A percentile compares a stretch with the other conserved stretches of the same genome.
Conservation (phyloP, 768 basidiomycete species). For the Hypholoma sublateritium region DNA sequence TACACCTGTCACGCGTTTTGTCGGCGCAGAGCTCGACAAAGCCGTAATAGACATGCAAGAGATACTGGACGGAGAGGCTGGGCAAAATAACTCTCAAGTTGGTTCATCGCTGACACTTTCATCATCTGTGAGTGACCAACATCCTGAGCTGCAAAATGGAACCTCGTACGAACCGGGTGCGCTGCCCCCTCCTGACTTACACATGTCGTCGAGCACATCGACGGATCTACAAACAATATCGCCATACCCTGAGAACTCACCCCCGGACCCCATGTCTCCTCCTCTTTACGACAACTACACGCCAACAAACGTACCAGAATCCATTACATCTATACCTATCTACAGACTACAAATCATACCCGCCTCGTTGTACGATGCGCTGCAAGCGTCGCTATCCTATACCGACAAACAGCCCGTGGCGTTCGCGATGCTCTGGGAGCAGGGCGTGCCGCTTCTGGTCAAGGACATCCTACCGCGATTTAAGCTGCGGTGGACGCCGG, state of each 20-base stretch:
- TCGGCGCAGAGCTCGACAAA: constrained; percentile 56
- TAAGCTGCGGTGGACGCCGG: constrained; percentile 75
- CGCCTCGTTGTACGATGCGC: constrained; percentile 19
- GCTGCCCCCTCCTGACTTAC: too few species aligned
- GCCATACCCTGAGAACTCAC: neutral
- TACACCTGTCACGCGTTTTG: constrained; percentile 80
- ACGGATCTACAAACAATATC: too few species aligned
- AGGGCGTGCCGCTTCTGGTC: constrained; percentile 79
- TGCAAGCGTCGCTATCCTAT: neutral
- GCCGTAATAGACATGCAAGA: constrained; percentile 71
- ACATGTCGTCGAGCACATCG: too few species aligned
- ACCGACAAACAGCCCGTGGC: neutral
- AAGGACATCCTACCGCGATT: constrained; percentile 63
- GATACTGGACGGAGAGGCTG: constrained; percentile 41
- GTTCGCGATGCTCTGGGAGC: constrained; percentile 48
- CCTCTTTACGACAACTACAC: constrained; percentile 24
- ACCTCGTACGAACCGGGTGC: too few species aligned
- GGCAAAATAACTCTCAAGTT: neutral
- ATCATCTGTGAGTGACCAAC: too few species aligned
- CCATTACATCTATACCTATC: constrained; percentile 28
- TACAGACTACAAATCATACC: constrained; percentile 22
- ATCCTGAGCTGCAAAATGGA: too few species aligned
- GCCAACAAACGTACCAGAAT: constrained; percentile 23
- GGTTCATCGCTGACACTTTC: neutral
- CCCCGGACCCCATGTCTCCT: neutral